Percentiles rank a stretch among this genome's conserved stretches.
These are phyloP conservation scores for Lantana camara DNA, from an alignment of 257 asterid genomes.

Conservation along the genomic window DNA sequence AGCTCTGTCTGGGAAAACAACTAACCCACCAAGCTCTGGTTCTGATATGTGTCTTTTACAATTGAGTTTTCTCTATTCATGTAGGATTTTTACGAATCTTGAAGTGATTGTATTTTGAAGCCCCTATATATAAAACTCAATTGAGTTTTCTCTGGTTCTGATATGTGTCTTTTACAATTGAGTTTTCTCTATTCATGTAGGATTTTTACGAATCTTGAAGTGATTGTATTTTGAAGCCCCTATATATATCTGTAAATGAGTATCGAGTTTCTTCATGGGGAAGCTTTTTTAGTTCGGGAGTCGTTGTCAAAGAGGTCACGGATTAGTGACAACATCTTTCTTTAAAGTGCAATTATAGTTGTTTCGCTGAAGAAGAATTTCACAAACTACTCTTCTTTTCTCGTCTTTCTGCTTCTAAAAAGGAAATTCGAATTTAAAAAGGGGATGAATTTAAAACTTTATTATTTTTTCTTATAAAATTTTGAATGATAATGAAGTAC, in stretches of 20 bases:
- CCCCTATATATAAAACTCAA: constrained; percentile 11
- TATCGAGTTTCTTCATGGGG: not conserved
- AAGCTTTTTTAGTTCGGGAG: not conserved
- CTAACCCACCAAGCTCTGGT: not conserved
- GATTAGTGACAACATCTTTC: constrained; percentile 25
- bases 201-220: too few relatives aligned
- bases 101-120: too few relatives aligned
- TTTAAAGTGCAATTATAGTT: not conserved
- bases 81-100: not conserved
- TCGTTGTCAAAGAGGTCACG: constrained; percentile 28
- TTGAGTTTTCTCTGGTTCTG: too few relatives aligned
- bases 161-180: too few relatives aligned
- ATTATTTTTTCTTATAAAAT: too few relatives aligned
- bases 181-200: not conserved
- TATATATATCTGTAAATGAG: constrained; percentile 19
- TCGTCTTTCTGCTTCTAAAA: too few relatives aligned
- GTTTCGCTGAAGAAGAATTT: not conserved
- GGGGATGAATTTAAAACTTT: too few relatives aligned
- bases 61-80: not conserved
- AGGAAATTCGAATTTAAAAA: too few relatives aligned
- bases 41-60: too few relatives aligned
- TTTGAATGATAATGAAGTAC: too few relatives aligned
- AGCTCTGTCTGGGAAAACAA: not conserved
- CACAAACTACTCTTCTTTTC: not conserved
- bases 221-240: not conserved